Base-by-base conservation (phyloP, 164 flowering plant species). In the Magnolia kwangsiensis region DNA sequence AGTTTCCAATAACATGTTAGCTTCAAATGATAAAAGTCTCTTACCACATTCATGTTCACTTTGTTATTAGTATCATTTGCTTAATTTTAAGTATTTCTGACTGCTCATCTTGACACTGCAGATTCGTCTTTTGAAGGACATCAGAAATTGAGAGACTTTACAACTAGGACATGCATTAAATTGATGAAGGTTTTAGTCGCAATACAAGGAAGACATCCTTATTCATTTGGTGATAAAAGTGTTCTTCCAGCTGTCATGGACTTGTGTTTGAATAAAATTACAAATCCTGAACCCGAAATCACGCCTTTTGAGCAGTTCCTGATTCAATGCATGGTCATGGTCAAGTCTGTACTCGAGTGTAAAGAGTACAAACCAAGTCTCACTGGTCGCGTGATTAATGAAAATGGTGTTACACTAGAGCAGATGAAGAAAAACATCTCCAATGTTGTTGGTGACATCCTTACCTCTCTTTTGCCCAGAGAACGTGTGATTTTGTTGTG, bases 261-360 rank as follows among this genome's bases (percentile, higher is more conserved):
- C 75, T 92, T 94, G 81, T 94, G 98, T 84, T 83, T 94, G 80
- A 91, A 80, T 73, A 88, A 85, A 80, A 92, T 96, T 75, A 85
- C 85, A 72, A 89, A 88, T 80, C 90, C 93, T 74, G 97, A 88
- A 64, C 89, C 85, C 23, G 87, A 83, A 72, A 29, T 90, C 27
- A n/a, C 82, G 20, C 77, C 90, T 37, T 94, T 89, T 77, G 95
- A 94, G 78, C 83, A 85, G 78, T 91, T 94, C 82, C 75, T 90
- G 76, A 96, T 96, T 82, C 94, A 96, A 72, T 96, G 98, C 78
- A 91, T 96, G 97, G 89, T 91, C 50, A 80, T 96, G 93, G 89
- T 92, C 77, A 96, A 92, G 80, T 81, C 87, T 77, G 64, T 90
- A 67, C 77, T 94, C 77, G 98, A 96, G 85, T 92, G 98, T 86